Evolutionary conservation across 2,329 filamentous ascomycete genomes (phyloP), one percentile per base, ranked within the genome.

Genomic region (Pezicula neosporulosa): DNA sequence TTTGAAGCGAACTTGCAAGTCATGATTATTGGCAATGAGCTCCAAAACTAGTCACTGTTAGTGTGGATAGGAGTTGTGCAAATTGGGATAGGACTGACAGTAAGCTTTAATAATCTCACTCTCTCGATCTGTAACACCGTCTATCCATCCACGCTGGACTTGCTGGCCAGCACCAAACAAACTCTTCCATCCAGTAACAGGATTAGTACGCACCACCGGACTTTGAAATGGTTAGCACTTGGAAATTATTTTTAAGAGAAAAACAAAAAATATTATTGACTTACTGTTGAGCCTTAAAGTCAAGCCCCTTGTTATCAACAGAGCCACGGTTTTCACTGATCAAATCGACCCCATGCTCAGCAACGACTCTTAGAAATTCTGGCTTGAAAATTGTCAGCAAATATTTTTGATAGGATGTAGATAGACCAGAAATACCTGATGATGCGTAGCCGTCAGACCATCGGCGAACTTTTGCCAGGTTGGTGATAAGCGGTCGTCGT

Each of bases 121-220:
- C 66, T 82, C 80, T 49, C 79, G 75, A 51, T 72, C 72, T 5
- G 75, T 77, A 3, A 82, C 64, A 15, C 75, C 78, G 53, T 80
- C 78, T 60, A 82, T 80, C 30, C 74, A 72, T 7, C 55, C 62
- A 72, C 74, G 10, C 74, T 77, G 62, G 77, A 78, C 16, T 73
- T 76, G 41, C 67, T 72, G 61, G 77, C 77, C 30, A 76, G 59
- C 69, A 60, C 49, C 36, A 43, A 58, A 58, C 15, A 58, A 48
- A 33, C 47, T 51, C 60, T 81, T 81, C 77, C 78, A 82, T 0
- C 78, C 78, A 2, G 78, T 82, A 2, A 80, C 55, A 2, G 56
- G 82, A 59, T 85, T 85, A 5, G 81, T 84, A 3, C 82, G 74
- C 39, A 83, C 69, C 3, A 83, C 67, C 1, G 80, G 80, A 59